Percentiles rank a stretch among this genome's conserved stretches.
These are phyloP conservation scores for Talaromyces thailandensis DNA, from an alignment of 495 filamentous ascomycete species.

Conservation along the genomic window DNA sequence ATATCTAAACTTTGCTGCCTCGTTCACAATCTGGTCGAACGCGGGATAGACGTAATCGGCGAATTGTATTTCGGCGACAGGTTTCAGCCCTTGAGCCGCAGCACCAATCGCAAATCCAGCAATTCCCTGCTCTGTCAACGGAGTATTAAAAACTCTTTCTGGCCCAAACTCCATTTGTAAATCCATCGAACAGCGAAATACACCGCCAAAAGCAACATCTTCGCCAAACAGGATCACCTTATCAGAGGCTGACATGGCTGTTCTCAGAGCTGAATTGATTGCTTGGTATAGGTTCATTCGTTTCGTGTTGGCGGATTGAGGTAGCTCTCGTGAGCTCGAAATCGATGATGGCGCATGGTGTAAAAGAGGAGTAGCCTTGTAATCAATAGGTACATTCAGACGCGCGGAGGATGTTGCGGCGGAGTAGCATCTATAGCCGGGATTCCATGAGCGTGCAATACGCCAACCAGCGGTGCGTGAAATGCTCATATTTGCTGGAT, in stretches of 20 bases:
- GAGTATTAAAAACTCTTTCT: slow-evolving; percentile 94
- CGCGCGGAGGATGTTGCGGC: slow-evolving; percentile 35
- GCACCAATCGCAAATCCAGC: slow-evolving; percentile 87
- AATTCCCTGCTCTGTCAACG: slow-evolving; percentile 89
- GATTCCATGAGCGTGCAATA: not conserved
- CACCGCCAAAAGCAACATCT: slow-evolving; percentile 93
- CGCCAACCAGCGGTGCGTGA: slow-evolving; percentile 4
- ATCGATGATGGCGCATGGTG: slow-evolving; percentile 70
- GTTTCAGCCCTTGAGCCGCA: slow-evolving; percentile 85
- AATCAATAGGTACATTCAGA: slow-evolving; percentile 85
- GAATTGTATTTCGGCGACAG: slow-evolving; percentile 95
- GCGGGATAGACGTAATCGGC: slow-evolving; percentile 96
- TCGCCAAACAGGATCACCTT: slow-evolving; percentile 89
- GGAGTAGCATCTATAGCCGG: slow-evolving; percentile 12
- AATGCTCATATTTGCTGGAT: not conserved
- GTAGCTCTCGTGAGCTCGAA: slow-evolving; percentile 50
- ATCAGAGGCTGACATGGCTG: slow-evolving; percentile 74
- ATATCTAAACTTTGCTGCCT: slow-evolving; percentile 89
- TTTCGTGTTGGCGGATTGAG: slow-evolving; percentile 59
- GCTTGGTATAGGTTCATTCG: slow-evolving; percentile 88
- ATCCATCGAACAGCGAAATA: slow-evolving; percentile 92
- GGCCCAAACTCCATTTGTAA: slow-evolving; percentile 78
- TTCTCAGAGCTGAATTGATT: slow-evolving; percentile 79
- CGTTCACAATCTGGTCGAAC: slow-evolving; percentile 96
- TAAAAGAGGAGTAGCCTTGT: slow-evolving; percentile 70